Base-by-base conservation (phyloP, 2,329 filamentous ascomycete genomes). In the Emericellopsis cladophorae region DNA sequence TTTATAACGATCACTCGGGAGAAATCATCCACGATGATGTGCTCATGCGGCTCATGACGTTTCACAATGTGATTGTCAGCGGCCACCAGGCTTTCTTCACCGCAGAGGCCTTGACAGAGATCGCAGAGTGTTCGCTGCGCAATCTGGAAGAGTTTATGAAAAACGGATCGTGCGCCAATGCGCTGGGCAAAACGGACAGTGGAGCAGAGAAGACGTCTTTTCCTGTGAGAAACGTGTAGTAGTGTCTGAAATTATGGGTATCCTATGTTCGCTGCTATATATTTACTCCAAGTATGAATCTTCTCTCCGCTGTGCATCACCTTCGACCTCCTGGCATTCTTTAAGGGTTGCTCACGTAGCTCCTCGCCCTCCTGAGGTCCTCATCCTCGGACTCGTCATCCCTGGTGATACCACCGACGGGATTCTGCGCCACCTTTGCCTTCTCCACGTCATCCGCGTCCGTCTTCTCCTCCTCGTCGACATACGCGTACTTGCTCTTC, bases 31-130 rank as follows among this genome's bases (percentile, higher is more conserved):
- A 81, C 38, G 79, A 84, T 51, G 78, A 83, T 49, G 64, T 72
- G 42, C 61, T 84, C 36, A 79, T 78, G 69, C 69, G 79, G 5
- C 57, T 84, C 46, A 74, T 79, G 58, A 81, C 77, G 1, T 83
- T 83, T 49, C 79, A 70, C 44, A 83, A 83, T 46, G 79, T 81
- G 4, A 55, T 84, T 36, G 61, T 84, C 44, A 79, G 72, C 46
- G 78, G 79, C 0, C 79, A 84, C 49, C 79, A 83, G 61, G 79
- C 75, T 2, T 84, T 83, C 59, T 79, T 84, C 49, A 83, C 79
- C 5, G 61, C 71, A 29, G 78, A 83, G 58, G 79, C 79, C 1
- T 58, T 84, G 38, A 60, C 62, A 7, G 76, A 81, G 57, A 84
- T 83, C 49, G 70, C 78, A 2, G 67, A 71, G 36, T 70, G 65